Evolutionary conservation across 305 asterid genomes (phyloP), one percentile per base, ranked within the genome.

Genomic region (Solanum hybrid): DNA sequence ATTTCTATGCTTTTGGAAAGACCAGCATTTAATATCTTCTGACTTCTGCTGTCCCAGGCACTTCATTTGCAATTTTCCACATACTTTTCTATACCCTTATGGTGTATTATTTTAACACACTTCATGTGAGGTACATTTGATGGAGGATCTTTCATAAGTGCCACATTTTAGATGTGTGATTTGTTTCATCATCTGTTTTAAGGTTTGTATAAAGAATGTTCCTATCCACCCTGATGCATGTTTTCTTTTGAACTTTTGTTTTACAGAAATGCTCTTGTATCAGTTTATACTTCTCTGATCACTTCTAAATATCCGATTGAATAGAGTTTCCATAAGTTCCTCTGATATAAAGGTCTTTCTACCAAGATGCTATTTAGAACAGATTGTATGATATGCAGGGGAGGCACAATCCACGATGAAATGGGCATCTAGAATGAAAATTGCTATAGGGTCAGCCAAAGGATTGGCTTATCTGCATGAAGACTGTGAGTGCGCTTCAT

Each of bases 391-490:
- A 13, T 40, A 32, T 84, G 31, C 91, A 90, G 91, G 88, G 85
- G 87, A 45, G 76, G 87, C 64, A 4, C 86, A 51, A 24, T 42
- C 91, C 60, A 35, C n/a, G 34, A 90, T 90, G 89, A 13, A 78
- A 29, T 90, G 89, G 89, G 40, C 91, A 71, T 78, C 91, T 27
- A 79, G 91, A 72, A 60, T 90, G 45, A 78, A 87, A 69, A 87
- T 90, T 90, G 90, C 91, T 78, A 79, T 90, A 37, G 91, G 88
- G 42, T 80, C 91, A 29, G 91, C 91, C 17, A 90, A 87, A 72
- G 91, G 91, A 87, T 85, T 90, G 87, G 89, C 91, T 3, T 90
- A 90, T 79, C 91, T 90, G 60, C 91, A 87, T 34, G 91, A 90
- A 66, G 91, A 90, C 45, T 90, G 91, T 90, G 60, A 86, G 91